Evolutionary conservation across 2,329 filamentous ascomycete genomes (phyloP).

Genomic region (Diaporthe humulicola): DNA sequence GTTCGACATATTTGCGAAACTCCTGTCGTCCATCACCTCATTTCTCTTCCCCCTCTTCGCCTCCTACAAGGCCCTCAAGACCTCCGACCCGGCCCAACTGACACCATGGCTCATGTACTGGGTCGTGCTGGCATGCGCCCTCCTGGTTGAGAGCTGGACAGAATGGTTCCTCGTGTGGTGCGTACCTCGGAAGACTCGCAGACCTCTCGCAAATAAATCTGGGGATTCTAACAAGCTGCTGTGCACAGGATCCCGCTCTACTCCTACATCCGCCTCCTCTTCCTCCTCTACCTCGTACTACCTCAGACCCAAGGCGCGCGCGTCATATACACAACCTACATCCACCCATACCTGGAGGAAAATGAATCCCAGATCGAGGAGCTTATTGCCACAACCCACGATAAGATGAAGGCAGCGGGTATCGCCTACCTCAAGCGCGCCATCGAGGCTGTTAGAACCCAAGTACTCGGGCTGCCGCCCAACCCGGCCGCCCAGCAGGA

Average conservation of each 20-base stretch:
- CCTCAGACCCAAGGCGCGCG: constrained; percentile 96
- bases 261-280: constrained; percentile 86
- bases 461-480: constrained; percentile 82
- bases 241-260: constrained; percentile 86
- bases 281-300: constrained; percentile 95
- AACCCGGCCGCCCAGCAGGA: constrained; percentile 56
- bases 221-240: background rate
- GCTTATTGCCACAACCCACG: constrained; percentile 86
- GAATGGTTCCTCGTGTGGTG: constrained; percentile 88
- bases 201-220: background rate
- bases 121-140: constrained; percentile 87
- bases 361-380: constrained; percentile 93
- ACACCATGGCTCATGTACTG: constrained; percentile 99
- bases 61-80: constrained; percentile 97
- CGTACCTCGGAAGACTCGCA: constrained; percentile 38
- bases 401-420: constrained; percentile 81
- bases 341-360: constrained; percentile 88
- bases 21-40: constrained; percentile 76
- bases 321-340: constrained; percentile 84
- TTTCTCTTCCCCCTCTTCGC: constrained; percentile 96
- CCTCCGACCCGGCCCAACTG: constrained; percentile 87
- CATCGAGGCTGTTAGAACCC: constrained; percentile 80
- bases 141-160: constrained; percentile 88
- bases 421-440: constrained; percentile 80
- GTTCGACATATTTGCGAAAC: constrained; percentile 58